Conservation (phyloP, 1,139 yeast species). For the Hemisphaericaspora lyxosophila region DNA sequence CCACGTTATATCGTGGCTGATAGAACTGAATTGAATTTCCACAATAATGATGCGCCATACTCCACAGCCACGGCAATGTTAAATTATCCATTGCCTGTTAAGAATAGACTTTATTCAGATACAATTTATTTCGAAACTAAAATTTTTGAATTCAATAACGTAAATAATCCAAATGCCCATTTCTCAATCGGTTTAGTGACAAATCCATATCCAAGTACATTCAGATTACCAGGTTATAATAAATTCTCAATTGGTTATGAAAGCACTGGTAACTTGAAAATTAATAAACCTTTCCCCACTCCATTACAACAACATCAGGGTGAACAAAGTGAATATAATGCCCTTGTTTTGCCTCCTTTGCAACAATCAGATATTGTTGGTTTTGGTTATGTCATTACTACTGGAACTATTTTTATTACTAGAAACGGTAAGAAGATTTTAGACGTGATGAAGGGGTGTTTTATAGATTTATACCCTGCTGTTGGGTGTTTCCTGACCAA, state of each 20-base stretch:
- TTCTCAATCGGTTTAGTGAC: conserved; percentile 80
- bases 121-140: conserved; percentile 72
- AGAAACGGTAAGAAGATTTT: conserved; percentile 85
- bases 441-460: conserved; percentile 80
- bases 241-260: conserved; percentile 85
- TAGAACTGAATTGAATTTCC: conserved; percentile 59
- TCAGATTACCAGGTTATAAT: conserved; percentile 83
- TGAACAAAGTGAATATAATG: conserved; percentile 51
- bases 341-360: conserved; percentile 73
- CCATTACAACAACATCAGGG: conserved; percentile 48
- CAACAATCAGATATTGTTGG: conserved; percentile 90
- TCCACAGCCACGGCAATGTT: conserved; percentile 49
- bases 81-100: conserved; percentile 64
- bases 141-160: conserved; percentile 47
- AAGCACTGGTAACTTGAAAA: conserved; percentile 76
- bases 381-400: conserved; percentile 76
- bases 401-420: conserved; percentile 85
- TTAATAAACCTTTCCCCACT: conserved; percentile 70
- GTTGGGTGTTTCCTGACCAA: conserved; percentile 77
- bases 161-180: conserved; percentile 43
- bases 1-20: conserved; percentile 56
- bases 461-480: conserved; percentile 81
- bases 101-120: conserved; percentile 54
- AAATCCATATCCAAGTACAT: conserved; percentile 79
- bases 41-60: conserved; percentile 42